These are phyloP conservation scores for Acer negundo DNA, from an alignment of 345 rosid genomes.

Conservation along the genomic window DNA sequence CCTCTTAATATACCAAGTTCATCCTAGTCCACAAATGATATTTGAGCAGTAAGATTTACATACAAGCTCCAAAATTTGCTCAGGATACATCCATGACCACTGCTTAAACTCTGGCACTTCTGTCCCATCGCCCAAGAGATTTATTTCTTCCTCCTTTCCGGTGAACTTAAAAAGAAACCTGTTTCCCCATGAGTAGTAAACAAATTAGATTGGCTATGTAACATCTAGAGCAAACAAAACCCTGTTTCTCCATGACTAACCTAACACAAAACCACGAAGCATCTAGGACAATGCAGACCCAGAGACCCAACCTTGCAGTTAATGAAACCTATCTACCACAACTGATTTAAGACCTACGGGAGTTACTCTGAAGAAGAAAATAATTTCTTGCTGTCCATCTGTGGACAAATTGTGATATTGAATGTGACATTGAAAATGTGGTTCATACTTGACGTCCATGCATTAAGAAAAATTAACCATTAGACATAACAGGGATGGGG, in stretches of 20 bases:
- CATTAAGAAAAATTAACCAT: background rate
- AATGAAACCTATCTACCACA: background rate
- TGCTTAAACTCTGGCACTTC: conserved; percentile 69
- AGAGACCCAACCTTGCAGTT: background rate
- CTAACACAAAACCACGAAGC: background rate
- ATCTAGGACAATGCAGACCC: background rate
- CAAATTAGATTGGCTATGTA: background rate
- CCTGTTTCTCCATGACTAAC: background rate
- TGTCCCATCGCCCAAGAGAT: conserved; percentile 70
- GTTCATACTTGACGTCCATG: conserved; percentile 5
- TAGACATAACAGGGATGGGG: background rate
- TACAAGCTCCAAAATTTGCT: conserved; percentile 59
- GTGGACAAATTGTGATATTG: background rate
- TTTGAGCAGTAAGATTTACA: conserved; percentile 19
- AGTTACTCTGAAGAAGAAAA: background rate
- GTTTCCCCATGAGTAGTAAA: conserved; percentile 14
- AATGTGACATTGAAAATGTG: background rate
- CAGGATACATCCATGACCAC: conserved; percentile 74
- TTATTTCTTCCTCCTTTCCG: conserved; percentile 76
- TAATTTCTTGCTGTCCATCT: background rate
- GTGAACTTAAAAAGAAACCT: conserved; percentile 83
- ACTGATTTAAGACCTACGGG: background rate
- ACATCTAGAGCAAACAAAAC: background rate
- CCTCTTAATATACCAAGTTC: background rate
- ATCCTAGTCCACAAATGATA: background rate